Evolutionary conservation across 345 rosid genomes (phyloP).

Genomic region (Trapa bicornis): DNA sequence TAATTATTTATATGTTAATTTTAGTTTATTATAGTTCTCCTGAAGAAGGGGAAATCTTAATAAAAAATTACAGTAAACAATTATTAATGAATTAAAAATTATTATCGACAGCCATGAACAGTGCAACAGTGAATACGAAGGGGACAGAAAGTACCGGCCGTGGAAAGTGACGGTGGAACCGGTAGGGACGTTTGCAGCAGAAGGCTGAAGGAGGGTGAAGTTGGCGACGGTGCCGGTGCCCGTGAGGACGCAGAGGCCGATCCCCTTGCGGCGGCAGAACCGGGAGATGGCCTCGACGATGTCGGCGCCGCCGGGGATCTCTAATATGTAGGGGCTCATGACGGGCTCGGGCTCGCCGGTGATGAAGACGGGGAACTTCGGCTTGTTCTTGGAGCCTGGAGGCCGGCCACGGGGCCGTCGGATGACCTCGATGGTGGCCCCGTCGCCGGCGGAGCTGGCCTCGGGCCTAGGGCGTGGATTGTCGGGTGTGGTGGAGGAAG

Average conservation of each 20-base stretch:
- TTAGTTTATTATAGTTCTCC: too few species aligned
- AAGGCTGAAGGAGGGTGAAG: conserved; percentile 78
- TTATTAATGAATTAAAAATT: background rate
- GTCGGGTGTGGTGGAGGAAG: background rate
- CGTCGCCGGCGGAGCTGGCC: conserved; percentile 26
- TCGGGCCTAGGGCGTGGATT: background rate
- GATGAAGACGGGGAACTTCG: conserved; percentile 43
- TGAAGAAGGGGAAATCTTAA: too few species aligned
- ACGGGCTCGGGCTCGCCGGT: conserved; percentile 55
- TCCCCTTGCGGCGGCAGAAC: conserved; percentile 51
- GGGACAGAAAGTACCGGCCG: conserved; percentile 25
- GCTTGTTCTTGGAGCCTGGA: conserved; percentile 61
- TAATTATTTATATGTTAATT: too few species aligned
- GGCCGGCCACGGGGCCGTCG: conserved; percentile 89
- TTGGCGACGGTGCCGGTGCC: conserved; percentile 86
- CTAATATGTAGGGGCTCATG: conserved; percentile 86
- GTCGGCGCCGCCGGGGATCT: conserved; percentile 66
- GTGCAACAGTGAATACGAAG: too few species aligned
- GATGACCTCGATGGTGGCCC: conserved; percentile 53
- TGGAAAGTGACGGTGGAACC: conserved; percentile 75
- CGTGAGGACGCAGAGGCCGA: conserved; percentile 56
- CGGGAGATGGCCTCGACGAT: conserved; percentile 44
- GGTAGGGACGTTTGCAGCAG: conserved; percentile 24
- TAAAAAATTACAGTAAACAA: background rate
- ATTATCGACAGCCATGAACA: too few species aligned